Percentiles rank a stretch among this genome's conserved stretches.
Conservation (phyloP, 352 stramenopile genomes). For the Phytophthora parvispora region DNA sequence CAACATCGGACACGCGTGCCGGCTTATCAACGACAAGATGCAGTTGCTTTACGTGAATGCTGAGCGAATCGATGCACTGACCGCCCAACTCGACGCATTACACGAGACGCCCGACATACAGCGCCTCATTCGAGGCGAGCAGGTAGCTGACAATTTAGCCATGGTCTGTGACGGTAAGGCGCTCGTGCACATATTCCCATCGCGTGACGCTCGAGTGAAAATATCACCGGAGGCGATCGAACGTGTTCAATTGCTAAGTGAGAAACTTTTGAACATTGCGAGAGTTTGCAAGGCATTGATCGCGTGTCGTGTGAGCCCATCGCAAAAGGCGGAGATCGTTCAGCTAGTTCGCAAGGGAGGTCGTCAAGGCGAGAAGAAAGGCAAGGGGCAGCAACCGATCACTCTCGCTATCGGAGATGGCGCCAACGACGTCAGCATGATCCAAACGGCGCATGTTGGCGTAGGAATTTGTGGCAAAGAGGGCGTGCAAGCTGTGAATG, state of each 20-base stretch:
- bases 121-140: slow-evolving; percentile 40
- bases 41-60: slow-evolving; percentile 76
- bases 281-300: slow-evolving; percentile 81
- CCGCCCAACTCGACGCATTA: slow-evolving; percentile 58
- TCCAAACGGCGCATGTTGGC: slow-evolving; percentile 97
- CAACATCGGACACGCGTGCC: slow-evolving; percentile 96
- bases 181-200: slow-evolving; percentile 75
- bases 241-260: slow-evolving; percentile 41
- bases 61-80: slow-evolving; percentile 49
- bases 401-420: slow-evolving; percentile 98
- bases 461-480: slow-evolving; percentile 99
- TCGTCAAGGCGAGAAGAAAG: slow-evolving; percentile 5
- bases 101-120: slow-evolving; percentile 53
- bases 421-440: slow-evolving; percentile 99
- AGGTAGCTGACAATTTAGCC: slow-evolving; percentile 57
- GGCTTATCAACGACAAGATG: slow-evolving; percentile 75
- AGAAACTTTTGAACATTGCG: slow-evolving; percentile 63
- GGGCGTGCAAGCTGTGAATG: slow-evolving; percentile 98
- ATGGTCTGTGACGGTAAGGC: slow-evolving; percentile 79
- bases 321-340: slow-evolving; percentile 87
- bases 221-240: slow-evolving; percentile 40
- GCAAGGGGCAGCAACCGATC: slow-evolving; percentile 58
- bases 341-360: slow-evolving; percentile 64
- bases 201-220: slow-evolving; percentile 52
- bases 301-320: slow-evolving; percentile 86